phyloP scores from a whole-genome alignment of 345 rosid species.

The Anacardium occidentale region DNA sequence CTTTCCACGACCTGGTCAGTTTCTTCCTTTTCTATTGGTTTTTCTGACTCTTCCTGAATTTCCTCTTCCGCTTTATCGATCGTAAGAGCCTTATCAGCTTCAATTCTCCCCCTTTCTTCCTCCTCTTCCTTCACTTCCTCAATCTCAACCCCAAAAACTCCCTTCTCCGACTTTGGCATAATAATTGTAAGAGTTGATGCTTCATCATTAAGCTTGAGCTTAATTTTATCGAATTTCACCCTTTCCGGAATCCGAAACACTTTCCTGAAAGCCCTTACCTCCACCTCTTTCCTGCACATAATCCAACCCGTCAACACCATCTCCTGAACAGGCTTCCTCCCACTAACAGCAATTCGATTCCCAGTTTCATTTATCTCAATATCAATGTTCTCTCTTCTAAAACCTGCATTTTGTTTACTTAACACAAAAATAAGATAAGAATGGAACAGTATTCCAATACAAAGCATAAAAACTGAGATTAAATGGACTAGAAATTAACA shows the following conservation, averaged over 20 bases:
- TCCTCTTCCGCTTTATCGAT: background rate
- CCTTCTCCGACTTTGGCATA: slow-evolving; percentile 67
- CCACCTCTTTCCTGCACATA: slow-evolving; percentile 55
- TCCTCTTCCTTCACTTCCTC: slow-evolving; percentile 51
- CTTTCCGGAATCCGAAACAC: slow-evolving; percentile 60
- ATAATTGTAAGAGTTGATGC: slow-evolving; percentile 48
- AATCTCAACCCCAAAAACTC: slow-evolving; percentile 46
- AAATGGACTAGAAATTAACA: background rate
- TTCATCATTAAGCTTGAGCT: slow-evolving; percentile 61
- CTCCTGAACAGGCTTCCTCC: slow-evolving; percentile 69
- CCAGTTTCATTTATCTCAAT: slow-evolving; percentile 75
- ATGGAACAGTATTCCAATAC: background rate
- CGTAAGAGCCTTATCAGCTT: slow-evolving; percentile 18
- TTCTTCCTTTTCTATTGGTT: slow-evolving; percentile 22
- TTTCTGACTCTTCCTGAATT: background rate
- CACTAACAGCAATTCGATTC: slow-evolving; percentile 43
- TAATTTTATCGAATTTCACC: slow-evolving; percentile 56
- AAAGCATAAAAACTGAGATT: background rate
- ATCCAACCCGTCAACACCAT: slow-evolving; percentile 63
- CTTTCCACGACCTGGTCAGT: slow-evolving; percentile 17
- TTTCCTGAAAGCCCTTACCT: slow-evolving; percentile 51
- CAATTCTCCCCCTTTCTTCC: slow-evolving; percentile 3
- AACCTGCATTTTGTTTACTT: slow-evolving; percentile 45
- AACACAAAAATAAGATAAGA: background rate
- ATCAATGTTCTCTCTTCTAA: slow-evolving; percentile 50